These are phyloP conservation scores for Auricularia cornea DNA, from an alignment of 768 basidiomycete genomes.

Conservation along the genomic window DNA sequence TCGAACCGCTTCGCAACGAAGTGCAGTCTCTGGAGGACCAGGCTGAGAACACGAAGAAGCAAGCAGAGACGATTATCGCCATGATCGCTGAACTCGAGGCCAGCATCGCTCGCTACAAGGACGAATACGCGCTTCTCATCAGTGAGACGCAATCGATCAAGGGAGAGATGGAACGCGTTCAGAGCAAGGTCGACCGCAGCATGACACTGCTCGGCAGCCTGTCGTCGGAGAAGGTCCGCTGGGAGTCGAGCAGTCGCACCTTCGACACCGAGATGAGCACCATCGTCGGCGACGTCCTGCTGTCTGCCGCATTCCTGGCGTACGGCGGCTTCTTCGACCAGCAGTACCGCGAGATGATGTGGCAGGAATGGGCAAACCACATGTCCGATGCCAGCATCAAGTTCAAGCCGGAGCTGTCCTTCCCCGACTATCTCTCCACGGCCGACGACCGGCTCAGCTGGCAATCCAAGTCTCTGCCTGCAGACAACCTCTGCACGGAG, in stretches of 20 bases:
- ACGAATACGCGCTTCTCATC: constrained; percentile 94
- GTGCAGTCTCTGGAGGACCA: constrained; percentile 88
- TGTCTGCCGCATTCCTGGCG: constrained; percentile 93
- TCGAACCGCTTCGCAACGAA: constrained; percentile 92
- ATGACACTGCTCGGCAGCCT: constrained; percentile 91
- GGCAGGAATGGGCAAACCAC: constrained; percentile 91
- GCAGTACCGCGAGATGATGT: constrained; percentile 93
- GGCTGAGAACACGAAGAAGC: constrained; percentile 91
- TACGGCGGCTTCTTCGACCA: constrained; percentile 99
- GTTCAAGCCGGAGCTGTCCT: constrained; percentile 85
- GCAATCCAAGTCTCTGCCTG: constrained; percentile 93
- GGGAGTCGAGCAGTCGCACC: constrained; percentile 90
- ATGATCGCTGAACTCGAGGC: constrained; percentile 90
- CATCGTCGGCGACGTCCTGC: constrained; percentile 91
- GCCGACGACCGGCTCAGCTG: constrained; percentile 92
- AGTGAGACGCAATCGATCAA: constrained; percentile 97
- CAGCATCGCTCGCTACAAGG: constrained; percentile 90
- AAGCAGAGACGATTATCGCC: constrained; percentile 79
- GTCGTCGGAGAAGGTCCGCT: constrained; percentile 88
- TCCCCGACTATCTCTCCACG: constrained; percentile 93
- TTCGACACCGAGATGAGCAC: constrained; percentile 99
- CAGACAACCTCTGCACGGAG: constrained; percentile 92
- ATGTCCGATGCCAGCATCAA: constrained; percentile 82
- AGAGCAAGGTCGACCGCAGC: constrained; percentile 93
- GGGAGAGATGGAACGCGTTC: constrained; percentile 94